Evolutionary conservation across 768 basidiomycete genomes (phyloP), one percentile per base, ranked within the genome.

Genomic region (Lyophyllum decastes): DNA sequence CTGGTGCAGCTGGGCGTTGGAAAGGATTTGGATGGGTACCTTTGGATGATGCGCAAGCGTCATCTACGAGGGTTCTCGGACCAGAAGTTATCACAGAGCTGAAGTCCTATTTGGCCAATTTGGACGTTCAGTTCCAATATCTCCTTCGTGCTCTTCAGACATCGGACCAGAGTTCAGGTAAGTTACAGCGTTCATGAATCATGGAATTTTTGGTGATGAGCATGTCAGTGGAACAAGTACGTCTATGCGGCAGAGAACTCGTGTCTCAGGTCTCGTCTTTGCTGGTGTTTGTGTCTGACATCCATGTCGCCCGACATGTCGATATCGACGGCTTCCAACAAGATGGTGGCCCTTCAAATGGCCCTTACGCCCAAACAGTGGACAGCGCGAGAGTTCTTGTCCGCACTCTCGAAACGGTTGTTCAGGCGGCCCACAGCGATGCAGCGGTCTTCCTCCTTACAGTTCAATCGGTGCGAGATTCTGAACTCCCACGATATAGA

Each of bases 11-110:
- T 22, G 92, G 82, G 9, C 76, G 77, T 21, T 95, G 93, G 93
- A 90, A 85, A 63, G 94, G 92, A 12, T 91, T 92, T 61, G 94
- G 94, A 33, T 95, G 88, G 81, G 82, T 90, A 41, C 77, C 82
- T 24, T 68, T 81, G 44, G 79, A 81, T 38, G 80, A 81, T 27
- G 76, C 80, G 7, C 75, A 76, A 19, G 78, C 78, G 27, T 71
- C 76, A 27, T 82, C 85, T 17, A 73, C 74, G 63, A 78, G 76
- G 47, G 64, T 76, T 35, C 71, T 91, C 52, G 75, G 79, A 19
- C 68, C 78, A 2, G 82, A 84, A 21, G 77, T 83, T 24, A 74
- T 88, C 49, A 70, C 73, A 12, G 86, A 89, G 55, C 70, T 91
- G 63, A 78, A 75, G 59, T 62, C 73, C 2, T 72, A 78, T 35